Evolutionary conservation across 2,329 filamentous ascomycete genomes (phyloP).

Genomic region (Diaporthe capsici): DNA sequence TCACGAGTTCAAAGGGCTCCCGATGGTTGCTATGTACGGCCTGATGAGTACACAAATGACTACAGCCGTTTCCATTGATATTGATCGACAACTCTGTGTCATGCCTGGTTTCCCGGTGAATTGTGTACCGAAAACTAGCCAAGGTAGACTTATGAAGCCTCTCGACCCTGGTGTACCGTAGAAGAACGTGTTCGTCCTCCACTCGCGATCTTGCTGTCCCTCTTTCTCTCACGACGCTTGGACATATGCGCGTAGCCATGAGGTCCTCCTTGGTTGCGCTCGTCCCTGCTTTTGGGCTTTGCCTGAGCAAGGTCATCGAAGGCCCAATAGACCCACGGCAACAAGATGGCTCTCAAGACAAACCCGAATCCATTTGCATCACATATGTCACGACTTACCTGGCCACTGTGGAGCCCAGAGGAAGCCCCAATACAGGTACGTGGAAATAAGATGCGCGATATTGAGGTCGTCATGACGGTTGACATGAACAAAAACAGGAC

Average conservation of each 20-base stretch:
- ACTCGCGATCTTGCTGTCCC: background rate
- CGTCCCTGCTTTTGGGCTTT: constrained; percentile 12
- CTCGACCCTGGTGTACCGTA: background rate
- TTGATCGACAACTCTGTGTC: background rate
- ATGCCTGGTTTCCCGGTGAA: background rate
- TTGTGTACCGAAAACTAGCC: background rate
- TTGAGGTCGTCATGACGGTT: background rate
- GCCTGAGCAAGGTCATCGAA: constrained; percentile 3
- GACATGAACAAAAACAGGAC: background rate
- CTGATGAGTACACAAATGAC: background rate
- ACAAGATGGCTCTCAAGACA: background rate
- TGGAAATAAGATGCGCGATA: no score
- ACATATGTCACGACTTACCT: constrained; percentile 17
- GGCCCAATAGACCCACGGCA: background rate
- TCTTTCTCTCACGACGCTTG: background rate
- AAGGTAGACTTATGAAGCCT: constrained; percentile 17
- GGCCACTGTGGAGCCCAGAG: background rate
- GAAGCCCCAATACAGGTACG: background rate
- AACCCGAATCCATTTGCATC: background rate
- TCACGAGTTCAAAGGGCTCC: background rate
- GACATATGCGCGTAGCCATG: constrained; percentile 3
- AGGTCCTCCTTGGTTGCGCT: constrained; percentile 23
- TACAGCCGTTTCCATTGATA: background rate
- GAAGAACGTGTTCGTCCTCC: background rate
- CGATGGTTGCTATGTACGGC: background rate